Evolutionary conservation across 2,329 filamentous ascomycete species (phyloP).

Genomic region (Fusarium gaditjirri): DNA sequence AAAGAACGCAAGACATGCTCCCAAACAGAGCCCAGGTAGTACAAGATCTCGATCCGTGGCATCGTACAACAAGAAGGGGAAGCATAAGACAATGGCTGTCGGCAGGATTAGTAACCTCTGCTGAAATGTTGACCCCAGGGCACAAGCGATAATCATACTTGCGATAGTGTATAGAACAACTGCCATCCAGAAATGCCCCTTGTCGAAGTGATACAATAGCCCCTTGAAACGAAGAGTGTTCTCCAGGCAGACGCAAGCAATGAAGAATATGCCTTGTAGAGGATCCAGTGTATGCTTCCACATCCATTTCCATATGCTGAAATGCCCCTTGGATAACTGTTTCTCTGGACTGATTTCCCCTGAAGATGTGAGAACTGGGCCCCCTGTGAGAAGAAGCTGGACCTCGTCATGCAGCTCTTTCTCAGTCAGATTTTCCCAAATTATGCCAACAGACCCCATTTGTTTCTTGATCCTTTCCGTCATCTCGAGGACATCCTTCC

Average conservation of each 20-base stretch:
- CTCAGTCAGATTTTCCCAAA: neutral
- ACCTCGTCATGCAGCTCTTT: neutral
- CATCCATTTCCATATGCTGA: neutral
- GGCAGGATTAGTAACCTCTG: neutral
- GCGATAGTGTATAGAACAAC: neutral
- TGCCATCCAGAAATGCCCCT: neutral
- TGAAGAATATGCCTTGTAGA: accelerated
- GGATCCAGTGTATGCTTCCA: neutral
- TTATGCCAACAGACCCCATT: neutral
- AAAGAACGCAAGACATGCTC: accelerated
- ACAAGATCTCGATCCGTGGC: accelerated
- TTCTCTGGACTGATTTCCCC: neutral
- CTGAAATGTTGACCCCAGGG: accelerated
- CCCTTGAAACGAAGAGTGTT: neutral
- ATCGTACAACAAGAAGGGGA: neutral
- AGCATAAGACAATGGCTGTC: neutral
- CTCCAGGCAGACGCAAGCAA: accelerated
- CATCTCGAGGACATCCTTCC: slow-evolving; percentile 1
- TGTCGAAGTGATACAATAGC: neutral
- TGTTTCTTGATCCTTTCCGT: neutral
- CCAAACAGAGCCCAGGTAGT: neutral
- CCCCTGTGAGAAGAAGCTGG: neutral
- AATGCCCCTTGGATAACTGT: neutral
- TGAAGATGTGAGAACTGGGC: too few relatives aligned
- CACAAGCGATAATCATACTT: neutral